Conservation (phyloP, 495 filamentous ascomycete species). For the Penicillium bovifimosum region DNA sequence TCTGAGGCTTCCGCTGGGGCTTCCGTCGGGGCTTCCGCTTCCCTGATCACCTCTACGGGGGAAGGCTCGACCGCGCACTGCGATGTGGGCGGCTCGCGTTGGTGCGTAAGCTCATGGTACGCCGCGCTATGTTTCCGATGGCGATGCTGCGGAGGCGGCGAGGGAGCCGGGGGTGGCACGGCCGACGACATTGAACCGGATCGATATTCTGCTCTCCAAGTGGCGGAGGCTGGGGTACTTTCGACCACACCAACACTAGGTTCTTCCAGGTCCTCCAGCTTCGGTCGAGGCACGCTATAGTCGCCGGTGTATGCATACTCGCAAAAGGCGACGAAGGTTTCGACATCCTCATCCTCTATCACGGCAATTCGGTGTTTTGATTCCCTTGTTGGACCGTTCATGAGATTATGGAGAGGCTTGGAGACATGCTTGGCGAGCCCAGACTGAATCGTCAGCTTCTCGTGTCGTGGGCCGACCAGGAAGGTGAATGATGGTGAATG, state of each 20-base stretch:
- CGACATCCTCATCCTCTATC: constrained; percentile 42
- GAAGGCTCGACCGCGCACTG: not conserved
- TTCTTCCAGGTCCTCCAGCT: constrained; percentile 9
- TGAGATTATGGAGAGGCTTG: constrained; percentile 39
- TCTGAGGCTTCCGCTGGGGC: not conserved
- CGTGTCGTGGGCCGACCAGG: constrained; percentile 42
- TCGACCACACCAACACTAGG: constrained; percentile 9
- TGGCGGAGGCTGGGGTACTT: constrained; percentile 2
- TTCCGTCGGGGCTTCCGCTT: not conserved
- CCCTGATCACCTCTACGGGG: not conserved
- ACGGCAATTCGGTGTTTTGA: constrained; percentile 40
- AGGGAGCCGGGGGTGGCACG: constrained; percentile 17
- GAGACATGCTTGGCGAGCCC: constrained; percentile 45
- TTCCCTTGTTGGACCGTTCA: constrained; percentile 43
- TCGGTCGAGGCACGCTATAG: constrained; percentile 32
- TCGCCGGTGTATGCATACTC: constrained; percentile 49
- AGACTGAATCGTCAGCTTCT: constrained; percentile 44
- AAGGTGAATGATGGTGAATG: constrained; percentile 45
- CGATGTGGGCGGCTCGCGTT: not conserved
- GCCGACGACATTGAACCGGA: constrained; percentile 23
- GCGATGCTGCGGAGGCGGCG: constrained; percentile 23
- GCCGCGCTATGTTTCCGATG: not conserved
- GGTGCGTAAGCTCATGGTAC: not conserved
- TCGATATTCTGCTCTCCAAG: constrained; percentile 19
- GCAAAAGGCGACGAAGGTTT: constrained; percentile 44